Evolutionary conservation across 148 eudicot species (phyloP), one percentile per base, ranked within the genome.

Genomic region (Pouteria glomerata): DNA sequence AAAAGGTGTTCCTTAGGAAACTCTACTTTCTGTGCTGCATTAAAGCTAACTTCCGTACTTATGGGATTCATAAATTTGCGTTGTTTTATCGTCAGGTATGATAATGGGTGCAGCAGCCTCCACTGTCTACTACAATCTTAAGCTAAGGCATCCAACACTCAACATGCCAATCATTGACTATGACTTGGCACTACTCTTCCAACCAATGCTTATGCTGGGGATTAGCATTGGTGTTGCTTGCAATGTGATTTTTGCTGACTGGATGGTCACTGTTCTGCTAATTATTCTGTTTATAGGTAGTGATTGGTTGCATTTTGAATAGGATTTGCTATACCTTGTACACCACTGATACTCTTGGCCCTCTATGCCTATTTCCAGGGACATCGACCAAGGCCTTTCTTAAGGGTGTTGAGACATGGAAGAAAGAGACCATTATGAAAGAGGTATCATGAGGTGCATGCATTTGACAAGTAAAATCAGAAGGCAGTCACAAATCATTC

Each of bases 141-240:
- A 81, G 76, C 85, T 89, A 63, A 81, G 97, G 66, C 98, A 94
- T 82, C 97, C 98, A 11, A 91, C 96, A 16, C 77, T 89, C 33
- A 91, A 91, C 59, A 83, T 89, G 91, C 98, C 98, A 0, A 81
- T 94, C 81, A 94, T 94, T 68, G 98, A 94, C 71, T 94, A 94
- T 66, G 98, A 94, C 75, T 82, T 94, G 84, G 98, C 97, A 29
- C 70, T 94, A 60, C 97, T 94, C 37, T 78, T 94, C 64, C 98
- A 94, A 66, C 98, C 98, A 26, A 91, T 94, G 98, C 96, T 94
- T 35, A 89, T 94, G 98, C 79, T 94, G 33, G 98, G 98, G n/a
- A 85, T 94, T 66, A 94, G 98, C 65, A 86, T 91, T 56, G 97
- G 98, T 50, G 96, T 91, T 73, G 70, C 96, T 53, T 89, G 89